These are phyloP conservation scores for Zygoascus flipseniorum DNA, from an alignment of 805 yeast genomes.

Conservation along the genomic window DNA sequence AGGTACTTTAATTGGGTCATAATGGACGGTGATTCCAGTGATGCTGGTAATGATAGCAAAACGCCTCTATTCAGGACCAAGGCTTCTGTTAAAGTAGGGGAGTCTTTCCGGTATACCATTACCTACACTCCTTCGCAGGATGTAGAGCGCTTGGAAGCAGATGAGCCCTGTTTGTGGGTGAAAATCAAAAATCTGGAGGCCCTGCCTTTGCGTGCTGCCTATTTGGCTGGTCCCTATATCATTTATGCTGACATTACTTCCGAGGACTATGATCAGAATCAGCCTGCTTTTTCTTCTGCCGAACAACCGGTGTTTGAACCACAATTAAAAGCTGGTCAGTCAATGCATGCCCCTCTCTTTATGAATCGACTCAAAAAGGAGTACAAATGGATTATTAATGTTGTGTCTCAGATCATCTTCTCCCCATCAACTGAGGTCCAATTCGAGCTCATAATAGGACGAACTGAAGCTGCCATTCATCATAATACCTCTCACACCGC, in stretches of 20 bases:
- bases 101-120: constrained; percentile 46
- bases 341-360: constrained; percentile 47
- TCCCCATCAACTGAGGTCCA: constrained; percentile 58
- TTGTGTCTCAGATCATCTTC: constrained; percentile 72
- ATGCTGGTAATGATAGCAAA: background rate
- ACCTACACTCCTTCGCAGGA: constrained; percentile 37
- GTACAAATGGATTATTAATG: constrained; percentile 73
- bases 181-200: constrained; percentile 65
- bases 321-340: constrained; percentile 63
- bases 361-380: constrained; percentile 34
- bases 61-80: constrained; percentile 15
- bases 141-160: constrained; percentile 1
- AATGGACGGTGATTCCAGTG: background rate
- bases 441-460: constrained; percentile 51
- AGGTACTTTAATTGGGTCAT: background rate
- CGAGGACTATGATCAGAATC: constrained; percentile 47
- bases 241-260: constrained; percentile 77
- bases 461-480: constrained; percentile 19
- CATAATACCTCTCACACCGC: background rate
- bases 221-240: constrained; percentile 80
- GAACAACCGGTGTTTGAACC: constrained; percentile 36
- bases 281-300: constrained; percentile 31
- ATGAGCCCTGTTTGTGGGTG: constrained; percentile 21
- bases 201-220: constrained; percentile 70
- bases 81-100: constrained; percentile 47